Evolutionary conservation across 2,329 filamentous ascomycete genomes (phyloP).

Genomic region (Ceratocystis papillata): DNA sequence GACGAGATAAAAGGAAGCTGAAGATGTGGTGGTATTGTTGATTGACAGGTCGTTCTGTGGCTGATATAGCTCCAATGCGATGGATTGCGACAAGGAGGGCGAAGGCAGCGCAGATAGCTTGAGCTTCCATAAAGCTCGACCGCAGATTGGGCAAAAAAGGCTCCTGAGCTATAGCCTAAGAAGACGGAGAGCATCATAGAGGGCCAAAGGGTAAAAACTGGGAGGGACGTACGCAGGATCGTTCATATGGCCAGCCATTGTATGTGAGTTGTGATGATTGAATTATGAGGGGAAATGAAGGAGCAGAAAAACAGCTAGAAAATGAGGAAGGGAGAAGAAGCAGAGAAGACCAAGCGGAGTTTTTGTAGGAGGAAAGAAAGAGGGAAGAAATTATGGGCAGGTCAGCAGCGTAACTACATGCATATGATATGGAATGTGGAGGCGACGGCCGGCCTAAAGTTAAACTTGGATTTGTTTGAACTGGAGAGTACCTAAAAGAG

Average conservation of each 20-base stretch:
- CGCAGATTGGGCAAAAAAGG: slow-evolving; percentile 6
- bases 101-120: slow-evolving; percentile 7
- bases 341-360: neutral
- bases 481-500: neutral
- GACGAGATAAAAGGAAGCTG: neutral
- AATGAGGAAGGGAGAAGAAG: neutral
- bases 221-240: slow-evolving; percentile 23
- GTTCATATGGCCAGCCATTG: slow-evolving; percentile 25
- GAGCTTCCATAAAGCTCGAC: slow-evolving; percentile 19
- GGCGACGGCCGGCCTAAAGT: slow-evolving; percentile 17
- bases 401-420: slow-evolving; percentile 20
- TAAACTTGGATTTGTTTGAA: slow-evolving; percentile 12
- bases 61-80: slow-evolving; percentile 18
- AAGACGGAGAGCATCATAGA: slow-evolving; percentile 15
- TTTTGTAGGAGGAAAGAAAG: slow-evolving; percentile 13
- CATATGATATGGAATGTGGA: slow-evolving; percentile 20
- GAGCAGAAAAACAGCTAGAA: slow-evolving; percentile 10
- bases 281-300: neutral
- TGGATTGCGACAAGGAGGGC: slow-evolving; percentile 21
- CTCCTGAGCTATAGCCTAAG: slow-evolving; percentile 1
- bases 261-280: slow-evolving; percentile 6
- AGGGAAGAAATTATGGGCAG: slow-evolving; percentile 19
- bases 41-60: slow-evolving; percentile 14
- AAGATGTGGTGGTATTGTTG: neutral
- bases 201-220: neutral